A percentile compares a stretch with the other conserved stretches of the same genome.
Evolutionary conservation across 2,329 filamentous ascomycete species (phyloP).

Genomic region (Penicillium thymicola): DNA sequence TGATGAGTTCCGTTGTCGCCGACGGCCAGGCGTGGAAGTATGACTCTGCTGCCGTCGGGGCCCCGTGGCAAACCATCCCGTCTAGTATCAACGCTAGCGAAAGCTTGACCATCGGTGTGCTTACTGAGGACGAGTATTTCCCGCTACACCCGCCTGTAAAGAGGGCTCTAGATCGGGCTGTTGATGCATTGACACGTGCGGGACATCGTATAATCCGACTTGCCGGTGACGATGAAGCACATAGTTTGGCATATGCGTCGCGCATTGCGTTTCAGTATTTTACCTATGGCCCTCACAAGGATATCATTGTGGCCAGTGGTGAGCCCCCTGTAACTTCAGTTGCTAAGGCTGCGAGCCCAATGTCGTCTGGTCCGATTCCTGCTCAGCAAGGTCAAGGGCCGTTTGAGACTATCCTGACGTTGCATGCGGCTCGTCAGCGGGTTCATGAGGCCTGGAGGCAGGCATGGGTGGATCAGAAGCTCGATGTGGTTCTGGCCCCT

Average conservation of each 20-base stretch:
- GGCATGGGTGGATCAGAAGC: slow-evolving; percentile 40
- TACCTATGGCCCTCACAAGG: slow-evolving; percentile 18
- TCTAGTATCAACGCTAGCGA: not conserved
- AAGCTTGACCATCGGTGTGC: slow-evolving; percentile 48
- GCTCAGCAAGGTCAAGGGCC: slow-evolving; percentile 22
- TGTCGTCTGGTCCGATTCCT: slow-evolving; percentile 32
- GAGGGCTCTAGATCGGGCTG: slow-evolving; percentile 44
- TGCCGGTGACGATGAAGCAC: slow-evolving; percentile 27
- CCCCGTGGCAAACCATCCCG: slow-evolving; percentile 46
- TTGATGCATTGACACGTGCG: slow-evolving; percentile 36
- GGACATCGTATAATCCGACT: slow-evolving; percentile 49
- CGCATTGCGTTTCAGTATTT: slow-evolving; percentile 45
- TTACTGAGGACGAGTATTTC: slow-evolving; percentile 47
- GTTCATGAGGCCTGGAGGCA: slow-evolving; percentile 43
- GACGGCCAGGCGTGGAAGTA: slow-evolving; percentile 44
- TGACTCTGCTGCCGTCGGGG: slow-evolving; percentile 42
- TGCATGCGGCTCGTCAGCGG: slow-evolving; percentile 39
- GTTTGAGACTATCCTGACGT: slow-evolving; percentile 42
- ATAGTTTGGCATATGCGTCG: slow-evolving; percentile 27
- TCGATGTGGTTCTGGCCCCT: slow-evolving; percentile 53
- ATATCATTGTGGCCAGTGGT: slow-evolving; percentile 37
- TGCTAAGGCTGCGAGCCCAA: slow-evolving; percentile 18
- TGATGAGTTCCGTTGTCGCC: slow-evolving; percentile 41
- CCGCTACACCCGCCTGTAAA: slow-evolving; percentile 53
- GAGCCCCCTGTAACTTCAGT: slow-evolving; percentile 48